Conservation (phyloP, 768 basidiomycete genomes). For the Nevesoporus exiguus region DNA sequence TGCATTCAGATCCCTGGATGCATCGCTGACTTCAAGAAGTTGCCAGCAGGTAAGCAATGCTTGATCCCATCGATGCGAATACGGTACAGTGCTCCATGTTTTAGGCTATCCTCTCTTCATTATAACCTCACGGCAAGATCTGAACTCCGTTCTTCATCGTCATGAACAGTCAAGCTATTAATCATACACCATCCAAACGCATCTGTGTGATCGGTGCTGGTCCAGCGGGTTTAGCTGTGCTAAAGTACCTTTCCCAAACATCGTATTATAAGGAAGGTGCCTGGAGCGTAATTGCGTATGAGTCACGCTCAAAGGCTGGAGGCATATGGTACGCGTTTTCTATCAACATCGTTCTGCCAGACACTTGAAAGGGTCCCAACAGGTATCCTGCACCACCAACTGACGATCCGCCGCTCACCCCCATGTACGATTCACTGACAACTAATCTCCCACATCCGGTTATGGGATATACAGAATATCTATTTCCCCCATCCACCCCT, state of each 20-base stretch:
- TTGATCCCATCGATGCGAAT: neutral
- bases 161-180: slow-evolving; percentile 7
- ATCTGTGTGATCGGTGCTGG: slow-evolving; percentile 79
- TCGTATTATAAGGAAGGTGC: slow-evolving; percentile 49
- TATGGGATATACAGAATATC: slow-evolving; percentile 64
- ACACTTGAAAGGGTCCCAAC: neutral
- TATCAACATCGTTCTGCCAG: neutral
- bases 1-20: too few relatives aligned
- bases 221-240: slow-evolving; percentile 65
- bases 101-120: neutral
- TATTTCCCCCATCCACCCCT: slow-evolving; percentile 69
- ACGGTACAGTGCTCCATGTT: neutral
- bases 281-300: slow-evolving; percentile 68
- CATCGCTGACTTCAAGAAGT: too few relatives aligned
- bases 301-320: slow-evolving; percentile 62
- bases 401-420: slow-evolving; percentile 55
- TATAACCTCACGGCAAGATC: neutral
- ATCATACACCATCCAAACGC: slow-evolving; percentile 25
- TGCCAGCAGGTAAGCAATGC: neutral
- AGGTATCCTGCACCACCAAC: slow-evolving; percentile 57
- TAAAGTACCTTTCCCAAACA: slow-evolving; percentile 62
- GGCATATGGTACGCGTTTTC: slow-evolving; percentile 64
- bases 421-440: slow-evolving; percentile 77
- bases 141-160: neutral
- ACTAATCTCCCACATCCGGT: slow-evolving; percentile 77